These are phyloP conservation scores for Sporothrix phasma DNA, from an alignment of 2,329 filamentous ascomycete genomes.

Conservation along the genomic window DNA sequence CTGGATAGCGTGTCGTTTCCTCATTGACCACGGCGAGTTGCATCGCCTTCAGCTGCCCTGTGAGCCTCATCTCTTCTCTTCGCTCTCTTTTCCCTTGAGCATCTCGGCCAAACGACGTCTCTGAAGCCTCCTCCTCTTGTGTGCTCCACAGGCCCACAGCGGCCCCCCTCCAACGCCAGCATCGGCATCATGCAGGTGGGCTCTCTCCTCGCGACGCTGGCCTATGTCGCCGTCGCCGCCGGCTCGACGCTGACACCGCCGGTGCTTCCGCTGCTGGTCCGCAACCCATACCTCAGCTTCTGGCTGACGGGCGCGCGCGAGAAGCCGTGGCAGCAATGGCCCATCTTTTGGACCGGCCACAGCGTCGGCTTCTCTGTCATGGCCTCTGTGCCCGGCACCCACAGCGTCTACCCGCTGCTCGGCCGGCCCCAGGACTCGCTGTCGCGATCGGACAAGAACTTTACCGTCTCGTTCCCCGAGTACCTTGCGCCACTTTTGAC, in stretches of 20 bases:
- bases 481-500: conserved; percentile 21
- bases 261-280: conserved; percentile 47
- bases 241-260: conserved; percentile 46
- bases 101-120: background rate
- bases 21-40: background rate
- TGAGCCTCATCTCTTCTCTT: background rate
- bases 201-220: conserved; percentile 11
- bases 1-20: conserved; percentile 5
- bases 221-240: conserved; percentile 27
- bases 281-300: conserved; percentile 50
- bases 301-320: conserved; percentile 59
- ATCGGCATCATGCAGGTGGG: conserved; percentile 12
- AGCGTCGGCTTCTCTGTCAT: conserved; percentile 41
- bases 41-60: background rate
- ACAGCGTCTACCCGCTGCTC: conserved; percentile 40
- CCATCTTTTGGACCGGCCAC: conserved; percentile 44
- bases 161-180: background rate
- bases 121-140: background rate
- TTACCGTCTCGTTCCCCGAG: conserved; percentile 32
- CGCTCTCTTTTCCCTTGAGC: background rate
- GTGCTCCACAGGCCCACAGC: background rate
- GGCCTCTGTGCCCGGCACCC: conserved; percentile 34
- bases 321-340: conserved; percentile 73
- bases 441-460: conserved; percentile 25
- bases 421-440: conserved; percentile 43